Conservation (phyloP, 768 basidiomycete genomes). For the Butyriboletus loyo region DNA sequence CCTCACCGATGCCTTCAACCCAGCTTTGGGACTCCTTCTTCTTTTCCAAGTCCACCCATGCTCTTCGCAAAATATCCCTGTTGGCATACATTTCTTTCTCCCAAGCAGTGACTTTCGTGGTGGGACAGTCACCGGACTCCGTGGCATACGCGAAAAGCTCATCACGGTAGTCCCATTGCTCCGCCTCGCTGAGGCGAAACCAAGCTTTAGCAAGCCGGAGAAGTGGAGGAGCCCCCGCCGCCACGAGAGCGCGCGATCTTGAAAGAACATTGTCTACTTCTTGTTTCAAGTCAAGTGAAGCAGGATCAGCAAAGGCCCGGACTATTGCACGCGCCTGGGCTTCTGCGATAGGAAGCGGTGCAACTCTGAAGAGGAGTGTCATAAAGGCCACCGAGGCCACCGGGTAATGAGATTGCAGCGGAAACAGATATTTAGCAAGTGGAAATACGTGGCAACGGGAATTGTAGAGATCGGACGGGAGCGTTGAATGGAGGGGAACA, state of each 20-base stretch:
- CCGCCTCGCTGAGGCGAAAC: constrained; percentile 47
- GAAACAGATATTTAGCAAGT: constrained; percentile 68
- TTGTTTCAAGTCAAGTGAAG: constrained; percentile 43
- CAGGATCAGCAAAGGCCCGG: constrained; percentile 51
- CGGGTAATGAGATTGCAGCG: constrained; percentile 47
- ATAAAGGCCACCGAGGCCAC: constrained; percentile 60
- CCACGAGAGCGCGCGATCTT: constrained; percentile 44
- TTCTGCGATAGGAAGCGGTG: constrained; percentile 77
- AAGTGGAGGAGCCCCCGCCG: constrained; percentile 32
- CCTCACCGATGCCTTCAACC: constrained; percentile 61
- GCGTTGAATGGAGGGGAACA: constrained; percentile 46
- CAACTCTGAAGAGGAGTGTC: constrained; percentile 54
- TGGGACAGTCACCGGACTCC: constrained; percentile 26
- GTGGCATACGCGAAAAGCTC: constrained; percentile 49
- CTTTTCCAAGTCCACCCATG: constrained; percentile 58
- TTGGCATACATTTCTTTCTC: constrained; percentile 51
- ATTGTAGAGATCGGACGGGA: constrained; percentile 56
- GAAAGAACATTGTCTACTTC: constrained; percentile 50
- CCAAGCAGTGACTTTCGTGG: constrained; percentile 50
- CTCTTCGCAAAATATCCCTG: constrained; percentile 45
- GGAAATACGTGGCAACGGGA: constrained; percentile 69
- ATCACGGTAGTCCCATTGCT: constrained; percentile 71
- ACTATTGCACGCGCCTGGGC: constrained; percentile 68
- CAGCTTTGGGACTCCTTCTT: constrained; percentile 56
- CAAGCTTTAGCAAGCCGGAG: constrained; percentile 50